Evolutionary conservation across 352 stramenopile species (phyloP).

Genomic region (Globisporangium barbulae): DNA sequence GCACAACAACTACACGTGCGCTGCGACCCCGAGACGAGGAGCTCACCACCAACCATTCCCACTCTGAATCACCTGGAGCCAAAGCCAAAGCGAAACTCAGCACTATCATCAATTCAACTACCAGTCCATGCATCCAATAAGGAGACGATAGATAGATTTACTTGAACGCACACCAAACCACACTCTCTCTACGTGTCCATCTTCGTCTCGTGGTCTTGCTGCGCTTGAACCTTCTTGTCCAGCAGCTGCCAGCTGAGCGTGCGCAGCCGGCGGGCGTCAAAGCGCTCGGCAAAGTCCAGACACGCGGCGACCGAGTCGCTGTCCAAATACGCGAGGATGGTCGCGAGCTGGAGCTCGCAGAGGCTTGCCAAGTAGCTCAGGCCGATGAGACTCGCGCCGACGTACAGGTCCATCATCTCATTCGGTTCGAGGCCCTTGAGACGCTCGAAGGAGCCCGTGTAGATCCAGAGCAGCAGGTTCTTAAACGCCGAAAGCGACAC

Average conservation of each 20-base stretch:
- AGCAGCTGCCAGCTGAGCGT: slow-evolving; percentile 45
- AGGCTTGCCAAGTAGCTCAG: slow-evolving; percentile 48
- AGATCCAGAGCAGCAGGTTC: slow-evolving; percentile 60
- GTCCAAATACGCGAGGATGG: slow-evolving; percentile 48
- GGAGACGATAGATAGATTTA: background rate
- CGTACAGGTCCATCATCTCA: slow-evolving; percentile 74
- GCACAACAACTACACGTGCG: slow-evolving; percentile 4
- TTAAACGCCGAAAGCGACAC: slow-evolving; percentile 68
- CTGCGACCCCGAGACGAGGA: background rate
- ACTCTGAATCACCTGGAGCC: background rate
- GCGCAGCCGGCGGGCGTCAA: slow-evolving; percentile 46
- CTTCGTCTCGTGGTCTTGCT: slow-evolving; percentile 2
- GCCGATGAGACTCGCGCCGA: slow-evolving; percentile 53
- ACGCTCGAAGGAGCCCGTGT: slow-evolving; percentile 57
- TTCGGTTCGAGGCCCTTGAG: slow-evolving; percentile 43
- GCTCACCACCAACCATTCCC: background rate
- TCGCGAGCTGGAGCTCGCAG: slow-evolving; percentile 62
- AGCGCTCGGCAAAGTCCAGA: slow-evolving; percentile 62
- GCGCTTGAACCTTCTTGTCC: slow-evolving; percentile 7
- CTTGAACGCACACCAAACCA: background rate
- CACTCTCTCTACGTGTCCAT: background rate
- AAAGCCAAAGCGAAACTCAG: background rate
- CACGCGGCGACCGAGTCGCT: slow-evolving; percentile 45
- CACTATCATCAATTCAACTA: background rate
- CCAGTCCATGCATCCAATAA: background rate